Evolutionary conservation across 1,284 basidiomycete genomes (phyloP).

Genomic region (Ceratobasidium sp.): DNA sequence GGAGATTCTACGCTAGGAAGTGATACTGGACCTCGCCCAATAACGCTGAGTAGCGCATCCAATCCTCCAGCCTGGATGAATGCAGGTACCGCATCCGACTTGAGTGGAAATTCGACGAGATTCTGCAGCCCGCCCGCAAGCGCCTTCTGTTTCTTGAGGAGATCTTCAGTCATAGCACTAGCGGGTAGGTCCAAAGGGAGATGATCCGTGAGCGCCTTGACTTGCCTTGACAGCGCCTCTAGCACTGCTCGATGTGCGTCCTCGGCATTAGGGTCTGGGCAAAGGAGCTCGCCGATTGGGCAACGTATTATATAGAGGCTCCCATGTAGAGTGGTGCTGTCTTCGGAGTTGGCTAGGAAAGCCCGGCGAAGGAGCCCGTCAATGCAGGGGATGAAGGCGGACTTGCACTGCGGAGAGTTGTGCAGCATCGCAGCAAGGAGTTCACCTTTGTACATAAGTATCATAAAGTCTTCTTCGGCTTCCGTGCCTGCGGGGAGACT

Average conservation of each 20-base stretch:
- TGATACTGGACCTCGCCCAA: slow-evolving; percentile 18
- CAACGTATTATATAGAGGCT: neutral
- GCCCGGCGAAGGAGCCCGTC: slow-evolving; percentile 8
- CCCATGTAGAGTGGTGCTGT: neutral
- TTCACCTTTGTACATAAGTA: neutral
- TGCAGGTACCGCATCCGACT: slow-evolving; percentile 4
- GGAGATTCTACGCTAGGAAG: neutral
- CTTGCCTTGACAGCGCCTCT: slow-evolving; percentile 2
- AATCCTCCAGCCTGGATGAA: slow-evolving; percentile 34
- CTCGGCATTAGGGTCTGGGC: slow-evolving; percentile 16
- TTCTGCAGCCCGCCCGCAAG: neutral
- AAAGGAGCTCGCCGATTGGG: slow-evolving; percentile 14
- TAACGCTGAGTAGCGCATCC: slow-evolving; percentile 23
- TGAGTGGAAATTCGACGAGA: slow-evolving; percentile 9
- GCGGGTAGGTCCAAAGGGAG: slow-evolving; percentile 8
- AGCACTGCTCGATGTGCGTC: neutral
- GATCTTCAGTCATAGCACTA: slow-evolving; percentile 11
- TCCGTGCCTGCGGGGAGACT: neutral
- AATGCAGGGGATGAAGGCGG: slow-evolving; percentile 6
- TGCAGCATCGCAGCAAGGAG: slow-evolving; percentile 18
- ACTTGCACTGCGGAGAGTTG: slow-evolving; percentile 13
- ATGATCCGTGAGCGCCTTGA: slow-evolving; percentile 19
- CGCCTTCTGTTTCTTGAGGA: slow-evolving; percentile 7
- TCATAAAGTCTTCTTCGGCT: neutral
- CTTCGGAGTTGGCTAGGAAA: slow-evolving; percentile 11